A percentile compares a stretch with the other conserved stretches of the same genome.
phyloP scores from a whole-genome alignment of 495 filamentous ascomycete species.

The Aspergillus heteromorphus region DNA sequence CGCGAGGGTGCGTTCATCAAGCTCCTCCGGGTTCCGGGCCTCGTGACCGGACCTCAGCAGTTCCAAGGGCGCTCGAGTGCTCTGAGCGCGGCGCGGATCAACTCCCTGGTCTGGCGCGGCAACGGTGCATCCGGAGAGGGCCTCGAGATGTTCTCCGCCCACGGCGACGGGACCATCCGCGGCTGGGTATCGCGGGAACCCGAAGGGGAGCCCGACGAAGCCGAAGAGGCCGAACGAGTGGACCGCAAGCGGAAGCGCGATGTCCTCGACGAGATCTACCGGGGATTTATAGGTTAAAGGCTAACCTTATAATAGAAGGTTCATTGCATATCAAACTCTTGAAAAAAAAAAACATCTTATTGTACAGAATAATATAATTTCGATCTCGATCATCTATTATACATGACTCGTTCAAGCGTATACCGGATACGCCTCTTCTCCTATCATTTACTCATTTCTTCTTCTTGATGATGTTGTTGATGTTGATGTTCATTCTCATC shows the following conservation, averaged over 20 bases:
- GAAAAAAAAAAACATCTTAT: too few relatives aligned
- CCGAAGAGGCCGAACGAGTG: slow-evolving; percentile 31
- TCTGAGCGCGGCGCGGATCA: slow-evolving; percentile 53
- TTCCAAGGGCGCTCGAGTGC: slow-evolving; percentile 27
- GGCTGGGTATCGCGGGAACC: slow-evolving; percentile 51
- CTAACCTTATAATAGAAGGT: background rate
- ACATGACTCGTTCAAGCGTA: background rate
- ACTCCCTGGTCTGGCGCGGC: slow-evolving; percentile 66
- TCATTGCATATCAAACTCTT: too few relatives aligned
- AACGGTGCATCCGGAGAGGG: slow-evolving; percentile 42
- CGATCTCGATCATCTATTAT: background rate
- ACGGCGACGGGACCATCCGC: slow-evolving; percentile 48
- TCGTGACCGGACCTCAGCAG: slow-evolving; percentile 35
- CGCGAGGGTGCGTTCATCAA: slow-evolving; percentile 69
- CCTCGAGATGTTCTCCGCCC: slow-evolving; percentile 47
- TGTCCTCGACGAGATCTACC: slow-evolving; percentile 44
- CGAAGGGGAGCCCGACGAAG: slow-evolving; percentile 48
- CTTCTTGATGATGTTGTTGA: too few relatives aligned
- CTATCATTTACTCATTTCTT: background rate
- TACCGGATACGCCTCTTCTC: background rate
- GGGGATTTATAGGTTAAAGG: slow-evolving; percentile 24
- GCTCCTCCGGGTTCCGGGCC: slow-evolving; percentile 57
- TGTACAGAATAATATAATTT: background rate
- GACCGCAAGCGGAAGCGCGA: slow-evolving; percentile 49
- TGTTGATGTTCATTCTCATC: slow-evolving; percentile 2